Conservation (phyloP, 305 asterid genomes). For the Solanum hybrid region DNA sequence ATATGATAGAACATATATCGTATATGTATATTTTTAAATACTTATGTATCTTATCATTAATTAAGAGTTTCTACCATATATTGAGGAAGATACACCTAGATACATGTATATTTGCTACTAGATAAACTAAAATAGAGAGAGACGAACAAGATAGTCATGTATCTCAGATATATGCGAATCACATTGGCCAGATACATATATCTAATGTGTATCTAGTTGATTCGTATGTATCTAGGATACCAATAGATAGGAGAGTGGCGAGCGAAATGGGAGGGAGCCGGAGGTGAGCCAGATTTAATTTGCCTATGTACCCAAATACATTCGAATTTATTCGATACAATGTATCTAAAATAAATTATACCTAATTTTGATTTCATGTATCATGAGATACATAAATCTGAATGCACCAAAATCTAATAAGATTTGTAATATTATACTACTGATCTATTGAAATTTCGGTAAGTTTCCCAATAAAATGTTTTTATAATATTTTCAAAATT, state of each 20-base stretch:
- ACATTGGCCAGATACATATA: too few species aligned
- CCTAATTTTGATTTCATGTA: too few species aligned
- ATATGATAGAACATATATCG: too few species aligned
- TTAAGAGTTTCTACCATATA: not conserved
- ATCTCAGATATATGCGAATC: not conserved
- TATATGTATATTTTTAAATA: too few species aligned
- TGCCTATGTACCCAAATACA: not conserved
- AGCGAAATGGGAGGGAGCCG: not conserved
- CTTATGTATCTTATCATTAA: too few species aligned
- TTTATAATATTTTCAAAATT: not conserved
- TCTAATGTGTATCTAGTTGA: not conserved
- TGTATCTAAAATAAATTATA: too few species aligned
- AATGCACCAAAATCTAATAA: too few species aligned
- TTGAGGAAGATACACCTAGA: too few species aligned
- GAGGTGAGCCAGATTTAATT: not conserved
- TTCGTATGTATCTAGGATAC: too few species aligned
- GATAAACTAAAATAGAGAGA: too few species aligned
- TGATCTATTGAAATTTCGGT: accelerated
- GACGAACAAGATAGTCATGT: not conserved
- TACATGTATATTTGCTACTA: not conserved
- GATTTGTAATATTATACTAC: accelerated
- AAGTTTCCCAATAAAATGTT: not conserved
- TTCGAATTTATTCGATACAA: too few species aligned
- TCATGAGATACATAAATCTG: accelerated
- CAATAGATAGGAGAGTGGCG: not conserved